Conservation (phyloP, 78 protist genomes). For the Pelomyxa schiedti region DNA sequence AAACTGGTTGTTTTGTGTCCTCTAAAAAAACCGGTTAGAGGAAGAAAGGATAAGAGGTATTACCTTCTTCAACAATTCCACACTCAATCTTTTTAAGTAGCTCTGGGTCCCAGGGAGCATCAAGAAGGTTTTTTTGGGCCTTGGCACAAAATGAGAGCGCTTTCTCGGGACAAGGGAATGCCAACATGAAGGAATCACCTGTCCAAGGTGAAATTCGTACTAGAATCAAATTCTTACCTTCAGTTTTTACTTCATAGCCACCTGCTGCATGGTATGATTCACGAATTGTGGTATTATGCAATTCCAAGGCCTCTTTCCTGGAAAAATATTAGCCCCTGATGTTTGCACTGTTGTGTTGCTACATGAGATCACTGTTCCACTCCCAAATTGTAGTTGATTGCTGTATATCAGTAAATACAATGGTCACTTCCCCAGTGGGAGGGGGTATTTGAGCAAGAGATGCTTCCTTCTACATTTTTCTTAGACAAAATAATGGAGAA, state of each 20-base stretch:
- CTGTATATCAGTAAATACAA: conserved; percentile 17
- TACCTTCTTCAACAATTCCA: background rate
- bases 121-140: background rate
- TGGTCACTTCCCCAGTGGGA: conserved; percentile 6
- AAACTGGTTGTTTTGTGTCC: background rate
- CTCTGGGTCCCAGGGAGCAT: conserved; percentile 19
- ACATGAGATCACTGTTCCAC: background rate
- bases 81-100: background rate
- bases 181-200: conserved; percentile 40
- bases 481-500: background rate
- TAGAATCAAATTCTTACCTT: too few relatives aligned
- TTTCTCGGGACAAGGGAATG: background rate
- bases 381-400: conserved; percentile 14
- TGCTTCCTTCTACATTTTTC: background rate
- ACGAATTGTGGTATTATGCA: conserved; percentile 10
- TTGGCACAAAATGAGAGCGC: background rate
- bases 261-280: background rate
- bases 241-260: conserved; percentile 42
- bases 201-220: too few relatives aligned
- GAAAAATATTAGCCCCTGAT: background rate
- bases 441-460: background rate
- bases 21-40: background rate
- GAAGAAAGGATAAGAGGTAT: background rate
- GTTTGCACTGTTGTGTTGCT: background rate
- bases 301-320: background rate